A percentile compares a stretch with the other conserved stretches of the same genome.
phyloP scores from a whole-genome alignment of 2,329 filamentous ascomycete genomes.

The Dothistroma septosporum region DNA sequence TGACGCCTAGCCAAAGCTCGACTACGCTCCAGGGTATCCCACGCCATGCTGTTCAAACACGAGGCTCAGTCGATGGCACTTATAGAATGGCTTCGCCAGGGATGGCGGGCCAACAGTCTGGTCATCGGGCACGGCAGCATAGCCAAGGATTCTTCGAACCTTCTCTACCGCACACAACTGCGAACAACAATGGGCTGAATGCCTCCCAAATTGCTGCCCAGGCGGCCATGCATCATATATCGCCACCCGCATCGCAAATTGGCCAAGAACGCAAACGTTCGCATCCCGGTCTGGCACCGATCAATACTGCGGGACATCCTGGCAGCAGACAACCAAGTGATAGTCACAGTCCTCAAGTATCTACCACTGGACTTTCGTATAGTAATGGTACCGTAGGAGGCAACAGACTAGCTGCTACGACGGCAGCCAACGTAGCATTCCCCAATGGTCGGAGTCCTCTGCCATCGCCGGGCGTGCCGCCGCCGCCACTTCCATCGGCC shows the following conservation, averaged over 20 bases:
- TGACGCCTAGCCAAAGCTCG: slow-evolving; percentile 30
- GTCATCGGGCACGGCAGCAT: slow-evolving; percentile 62
- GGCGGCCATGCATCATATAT: slow-evolving; percentile 60
- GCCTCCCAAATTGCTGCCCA: slow-evolving; percentile 79
- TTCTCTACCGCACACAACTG: slow-evolving; percentile 53
- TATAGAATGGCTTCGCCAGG: slow-evolving; percentile 28
- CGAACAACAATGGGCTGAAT: slow-evolving; percentile 41
- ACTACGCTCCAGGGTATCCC: slow-evolving; percentile 35
- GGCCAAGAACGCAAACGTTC: slow-evolving; percentile 59
- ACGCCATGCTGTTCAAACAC: slow-evolving; percentile 24
- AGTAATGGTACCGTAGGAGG: slow-evolving; percentile 60
- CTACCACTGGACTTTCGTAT: slow-evolving; percentile 38
- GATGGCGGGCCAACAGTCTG: slow-evolving; percentile 34
- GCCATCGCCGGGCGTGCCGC: slow-evolving; percentile 38
- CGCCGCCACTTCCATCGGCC: slow-evolving; percentile 14
- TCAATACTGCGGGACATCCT: slow-evolving; percentile 31
- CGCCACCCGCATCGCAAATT: slow-evolving; percentile 24
- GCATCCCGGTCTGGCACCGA: slow-evolving; percentile 63
- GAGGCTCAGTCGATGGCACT: slow-evolving; percentile 34
- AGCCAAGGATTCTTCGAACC: slow-evolving; percentile 75
- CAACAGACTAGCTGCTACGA: slow-evolving; percentile 62
- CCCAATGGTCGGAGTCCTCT: slow-evolving; percentile 54
- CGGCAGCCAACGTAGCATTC: slow-evolving; percentile 70
- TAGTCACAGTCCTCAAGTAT: slow-evolving; percentile 29
- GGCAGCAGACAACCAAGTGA: slow-evolving; percentile 26